Evolutionary conservation across 2,329 filamentous ascomycete genomes (phyloP).

Genomic region (Clonostachys chloroleuca): DNA sequence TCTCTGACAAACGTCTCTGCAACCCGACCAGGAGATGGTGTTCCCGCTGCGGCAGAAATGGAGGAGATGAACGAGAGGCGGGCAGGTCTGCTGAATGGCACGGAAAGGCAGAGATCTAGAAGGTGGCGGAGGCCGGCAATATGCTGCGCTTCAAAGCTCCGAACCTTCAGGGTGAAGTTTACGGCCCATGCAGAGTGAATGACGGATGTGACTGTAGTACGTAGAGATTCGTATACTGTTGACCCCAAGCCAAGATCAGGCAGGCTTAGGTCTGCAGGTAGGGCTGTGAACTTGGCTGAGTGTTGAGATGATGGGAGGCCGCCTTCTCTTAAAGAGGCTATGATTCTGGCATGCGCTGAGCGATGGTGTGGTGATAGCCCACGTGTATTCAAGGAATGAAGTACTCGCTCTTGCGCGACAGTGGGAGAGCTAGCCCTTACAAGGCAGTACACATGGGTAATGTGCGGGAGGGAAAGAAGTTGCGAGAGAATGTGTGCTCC

Average conservation of each 20-base stretch:
- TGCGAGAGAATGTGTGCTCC: constrained; percentile 55
- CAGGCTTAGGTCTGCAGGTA: constrained; percentile 33
- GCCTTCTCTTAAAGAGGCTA: constrained; percentile 23
- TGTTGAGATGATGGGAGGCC: constrained; percentile 9
- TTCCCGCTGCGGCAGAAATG: constrained; percentile 31
- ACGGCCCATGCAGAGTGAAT: constrained; percentile 50
- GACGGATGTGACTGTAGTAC: constrained; percentile 27
- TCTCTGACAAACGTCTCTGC: constrained; percentile 26
- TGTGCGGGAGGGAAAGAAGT: constrained; percentile 50
- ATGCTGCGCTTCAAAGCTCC: constrained; percentile 39
- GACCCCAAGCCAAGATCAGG: constrained; percentile 29
- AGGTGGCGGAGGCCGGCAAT: constrained; percentile 40
- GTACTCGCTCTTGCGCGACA: constrained; percentile 19
- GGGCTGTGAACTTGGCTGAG: constrained; percentile 24
- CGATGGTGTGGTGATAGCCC: constrained; percentile 17
- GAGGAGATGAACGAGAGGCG: constrained; percentile 46
- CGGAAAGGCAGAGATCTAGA: constrained; percentile 29
- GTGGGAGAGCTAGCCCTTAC: constrained; percentile 34
- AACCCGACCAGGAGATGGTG: constrained; percentile 25
- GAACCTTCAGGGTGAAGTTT: constrained; percentile 46
- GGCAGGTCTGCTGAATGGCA: constrained; percentile 22
- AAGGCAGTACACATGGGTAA: constrained; percentile 45
- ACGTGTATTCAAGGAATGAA: constrained; percentile 19
- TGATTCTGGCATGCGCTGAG: constrained; percentile 7
- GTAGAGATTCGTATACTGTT: constrained; percentile 16